Percentiles rank a stretch among this genome's conserved stretches.
Evolutionary conservation across 148 eudicot species (phyloP).

Genomic region (Fagopyrum esculentum): DNA sequence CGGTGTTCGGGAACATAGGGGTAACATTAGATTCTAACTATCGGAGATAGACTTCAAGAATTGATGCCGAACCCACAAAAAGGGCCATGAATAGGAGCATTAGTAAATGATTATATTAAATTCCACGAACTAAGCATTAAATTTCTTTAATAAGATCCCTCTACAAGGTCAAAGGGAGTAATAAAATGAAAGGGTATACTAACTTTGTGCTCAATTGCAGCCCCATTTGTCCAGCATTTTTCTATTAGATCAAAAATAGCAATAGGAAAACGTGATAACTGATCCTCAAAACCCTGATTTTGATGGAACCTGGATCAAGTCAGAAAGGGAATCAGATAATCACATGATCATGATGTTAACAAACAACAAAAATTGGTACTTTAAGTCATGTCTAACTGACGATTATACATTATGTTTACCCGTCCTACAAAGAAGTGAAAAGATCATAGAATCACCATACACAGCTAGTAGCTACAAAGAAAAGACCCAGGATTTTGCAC

Average conservation of each 20-base stretch:
- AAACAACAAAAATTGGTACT: background rate
- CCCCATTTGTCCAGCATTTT: conserved; percentile 18
- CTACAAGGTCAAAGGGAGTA: background rate
- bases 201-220: conserved; percentile 31
- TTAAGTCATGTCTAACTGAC: background rate
- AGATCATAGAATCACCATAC: background rate
- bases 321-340: conserved; percentile 10
- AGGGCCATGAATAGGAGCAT: background rate
- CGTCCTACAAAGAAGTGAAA: conserved; percentile 1
- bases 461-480: background rate
- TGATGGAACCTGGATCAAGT: conserved; percentile 40
- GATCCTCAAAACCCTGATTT: conserved; percentile 35
- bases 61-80: background rate
- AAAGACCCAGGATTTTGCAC: background rate
- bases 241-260: conserved; percentile 56
- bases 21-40: background rate
- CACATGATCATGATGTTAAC: background rate
- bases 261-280: conserved; percentile 44
- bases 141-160: background rate
- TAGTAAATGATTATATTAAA: background rate
- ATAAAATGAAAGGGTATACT: conserved; percentile 14
- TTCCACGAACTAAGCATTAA: background rate
- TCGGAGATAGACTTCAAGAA: background rate
- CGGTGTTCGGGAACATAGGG: background rate
- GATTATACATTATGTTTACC: background rate